A percentile compares a stretch with the other conserved stretches of the same genome.
Evolutionary conservation across 768 basidiomycete genomes (phyloP).

Genomic region (Agrocybe praecox): DNA sequence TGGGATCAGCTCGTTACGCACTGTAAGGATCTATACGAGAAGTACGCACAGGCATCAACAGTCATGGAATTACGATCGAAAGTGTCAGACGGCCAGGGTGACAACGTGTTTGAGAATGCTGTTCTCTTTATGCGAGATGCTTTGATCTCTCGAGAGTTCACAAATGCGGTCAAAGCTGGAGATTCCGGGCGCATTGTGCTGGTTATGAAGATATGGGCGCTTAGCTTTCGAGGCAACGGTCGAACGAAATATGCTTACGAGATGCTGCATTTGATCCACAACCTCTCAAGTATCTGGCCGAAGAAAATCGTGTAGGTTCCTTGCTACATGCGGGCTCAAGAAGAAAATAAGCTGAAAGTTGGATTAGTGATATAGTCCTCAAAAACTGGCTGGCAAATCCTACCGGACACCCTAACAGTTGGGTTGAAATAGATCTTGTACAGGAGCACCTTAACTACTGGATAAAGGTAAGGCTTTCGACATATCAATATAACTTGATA

Average conservation of each 20-base stretch:
- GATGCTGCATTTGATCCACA: conserved; percentile 30
- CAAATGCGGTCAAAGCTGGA: conserved; percentile 30
- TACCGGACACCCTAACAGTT: conserved; percentile 23
- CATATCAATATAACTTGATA: too few relatives aligned
- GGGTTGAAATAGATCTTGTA: conserved; percentile 29
- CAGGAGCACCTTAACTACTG: conserved; percentile 37
- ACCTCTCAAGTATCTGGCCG: conserved; percentile 26
- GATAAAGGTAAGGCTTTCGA: conserved; percentile 33
- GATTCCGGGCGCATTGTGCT: conserved; percentile 31
- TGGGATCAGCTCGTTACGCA: conserved; percentile 23
- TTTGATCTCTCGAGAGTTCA: conserved; percentile 26
- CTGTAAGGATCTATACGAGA: conserved; percentile 13
- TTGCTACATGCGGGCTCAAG: too few relatives aligned
- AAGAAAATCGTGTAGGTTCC: conserved; percentile 15
- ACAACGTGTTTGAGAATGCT: conserved; percentile 29
- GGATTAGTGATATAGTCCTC: conserved; percentile 18
- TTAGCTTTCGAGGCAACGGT: conserved; percentile 31
- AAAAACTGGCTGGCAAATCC: conserved; percentile 37
- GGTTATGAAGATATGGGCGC: conserved; percentile 26
- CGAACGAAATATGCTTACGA: conserved; percentile 34
- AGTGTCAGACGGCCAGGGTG: conserved; percentile 9
- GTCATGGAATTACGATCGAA: too few relatives aligned
- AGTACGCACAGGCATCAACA: too few relatives aligned
- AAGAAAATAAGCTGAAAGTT: neutral
- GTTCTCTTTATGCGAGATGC: conserved; percentile 29